Evolutionary conservation across 345 rosid species (phyloP), one percentile per base, ranked within the genome.

Genomic region (Brassica carinata): DNA sequence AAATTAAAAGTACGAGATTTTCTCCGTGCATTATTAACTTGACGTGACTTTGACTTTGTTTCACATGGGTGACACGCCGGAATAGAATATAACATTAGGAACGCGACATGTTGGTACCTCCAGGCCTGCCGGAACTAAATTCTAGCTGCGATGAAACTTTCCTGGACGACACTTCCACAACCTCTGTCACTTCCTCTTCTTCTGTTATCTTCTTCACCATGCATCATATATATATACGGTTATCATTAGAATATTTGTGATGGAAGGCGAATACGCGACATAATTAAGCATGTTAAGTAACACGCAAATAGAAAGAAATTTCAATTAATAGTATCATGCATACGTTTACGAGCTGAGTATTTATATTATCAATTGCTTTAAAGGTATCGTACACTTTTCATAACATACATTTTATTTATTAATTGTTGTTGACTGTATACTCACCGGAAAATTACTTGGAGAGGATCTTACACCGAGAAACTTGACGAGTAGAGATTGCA

Each of bases 41-140:
- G 57, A 14, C 51, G n/a, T n/a, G 26, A 7, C 23, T 17, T 55
- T 55, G 23, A 17, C 61, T 55, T 55, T 55, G 19, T 2, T 55
- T 15, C 26, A 55, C 61, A 55, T 55, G 61, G 45, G 26, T n/a
- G 64, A 66, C 55, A 31, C 8, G 64, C 40, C 18, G 17, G 33
- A 78, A 55, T 9, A 65, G 2, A 18, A 55, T 9, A 65, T 1
- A 18, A 17, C 31, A 17, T 10, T 72, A 66, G 73, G 73, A 13
- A 55, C 10, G 18, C 3, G n/a, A 2, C 48, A 55, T 4, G 77
- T 78, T 43, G 26, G 33, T 67, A 59, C 82, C 40, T 59, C 82
- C 82, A 59, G 69, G 67, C 62, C 5, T 79, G 23, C 78, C 78
- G 8, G 82, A 57, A 30, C 82, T 79, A 31, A 64, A 15, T 17